Evolutionary conservation across 1,139 yeast genomes (phyloP), one percentile per base, ranked within the genome.

Genomic region (Geotrichum phurueaensis): DNA sequence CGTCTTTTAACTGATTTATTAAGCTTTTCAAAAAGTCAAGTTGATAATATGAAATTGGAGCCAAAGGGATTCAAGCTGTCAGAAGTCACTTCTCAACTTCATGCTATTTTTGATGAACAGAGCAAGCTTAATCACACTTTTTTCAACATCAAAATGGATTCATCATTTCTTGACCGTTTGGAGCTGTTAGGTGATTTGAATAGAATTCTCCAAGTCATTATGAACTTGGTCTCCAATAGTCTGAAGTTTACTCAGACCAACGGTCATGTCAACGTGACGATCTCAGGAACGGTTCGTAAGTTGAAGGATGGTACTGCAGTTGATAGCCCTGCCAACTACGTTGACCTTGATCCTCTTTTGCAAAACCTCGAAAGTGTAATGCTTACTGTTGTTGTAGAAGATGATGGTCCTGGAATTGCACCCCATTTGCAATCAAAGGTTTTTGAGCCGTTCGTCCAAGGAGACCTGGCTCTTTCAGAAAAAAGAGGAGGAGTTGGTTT

Each of bases 381-480:
- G 7, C 39, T 57, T 12, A 9, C 15, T 22, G 43, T 57, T 15
- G 31, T 15, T 18, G 60, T 73, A 80, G 90, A 62, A 97, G 97
- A 91, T 72, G 89, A 96, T 0, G 97, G 97, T 3, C 89, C 96
- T 0, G 97, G 97, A 65, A 90, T 91, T 62, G 95, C 89, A 59
- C 85, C 87, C 15, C 84, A 86, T 1, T 74, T 89, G 62, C 97
- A 89, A 69, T 85, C 85, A 56, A 84, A 86, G 65, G 94, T 91
- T 3, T 91, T 91, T 74, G 96, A 91, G 68, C 96, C 97, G 1
- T 91, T 91, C 76, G 91, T 90, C 39, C 97, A 91, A 75, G 97
- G 97, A 56, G 97, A 91, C 69, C 95, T 89, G 72, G 90, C 96
- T 0, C 77, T 89, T 49, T 86, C 95, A 2, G 80, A 96, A 73